phyloP scores from a whole-genome alignment of 1,284 basidiomycete genomes.

The Sanguinoderma infundibulare region DNA sequence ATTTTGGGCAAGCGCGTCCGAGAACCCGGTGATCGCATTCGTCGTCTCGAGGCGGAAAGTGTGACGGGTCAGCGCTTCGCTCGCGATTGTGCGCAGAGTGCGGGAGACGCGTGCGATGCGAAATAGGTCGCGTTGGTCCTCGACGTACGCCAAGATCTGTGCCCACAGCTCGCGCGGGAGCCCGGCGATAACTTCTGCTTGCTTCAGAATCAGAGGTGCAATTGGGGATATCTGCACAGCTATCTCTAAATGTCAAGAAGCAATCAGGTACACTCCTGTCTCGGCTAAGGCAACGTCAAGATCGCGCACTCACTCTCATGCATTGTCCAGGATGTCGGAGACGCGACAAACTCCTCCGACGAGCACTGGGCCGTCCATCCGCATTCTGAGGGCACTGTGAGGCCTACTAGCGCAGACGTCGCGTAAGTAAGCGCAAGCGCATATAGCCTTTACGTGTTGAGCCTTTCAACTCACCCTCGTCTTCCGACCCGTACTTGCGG shows the following conservation, averaged over 20 bases:
- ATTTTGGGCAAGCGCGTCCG: background rate
- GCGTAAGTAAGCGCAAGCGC: background rate
- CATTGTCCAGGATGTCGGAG: background rate
- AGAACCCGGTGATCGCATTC: background rate
- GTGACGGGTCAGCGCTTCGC: background rate
- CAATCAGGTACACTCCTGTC: background rate
- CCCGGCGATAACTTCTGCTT: background rate
- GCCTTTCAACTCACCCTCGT: background rate
- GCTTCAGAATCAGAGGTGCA: background rate
- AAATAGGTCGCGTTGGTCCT: background rate
- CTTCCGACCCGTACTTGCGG: background rate
- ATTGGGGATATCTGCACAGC: background rate
- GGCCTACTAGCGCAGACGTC: background rate
- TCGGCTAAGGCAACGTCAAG: background rate
- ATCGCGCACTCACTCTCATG: background rate
- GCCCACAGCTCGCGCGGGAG: constrained; percentile 2
- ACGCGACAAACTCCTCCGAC: background rate
- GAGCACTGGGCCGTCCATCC: background rate
- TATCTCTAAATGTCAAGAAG: background rate
- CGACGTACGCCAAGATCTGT: background rate
- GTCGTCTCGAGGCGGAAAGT: background rate
- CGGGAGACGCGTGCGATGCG: background rate
- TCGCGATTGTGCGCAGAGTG: background rate
- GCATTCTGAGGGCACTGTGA: background rate
- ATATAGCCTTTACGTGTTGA: too few relatives aligned